Evolutionary conservation across 73 alveolate species (phyloP), one percentile per base, ranked within the genome.

Genomic region (Paramecium tetraurelia): DNA sequence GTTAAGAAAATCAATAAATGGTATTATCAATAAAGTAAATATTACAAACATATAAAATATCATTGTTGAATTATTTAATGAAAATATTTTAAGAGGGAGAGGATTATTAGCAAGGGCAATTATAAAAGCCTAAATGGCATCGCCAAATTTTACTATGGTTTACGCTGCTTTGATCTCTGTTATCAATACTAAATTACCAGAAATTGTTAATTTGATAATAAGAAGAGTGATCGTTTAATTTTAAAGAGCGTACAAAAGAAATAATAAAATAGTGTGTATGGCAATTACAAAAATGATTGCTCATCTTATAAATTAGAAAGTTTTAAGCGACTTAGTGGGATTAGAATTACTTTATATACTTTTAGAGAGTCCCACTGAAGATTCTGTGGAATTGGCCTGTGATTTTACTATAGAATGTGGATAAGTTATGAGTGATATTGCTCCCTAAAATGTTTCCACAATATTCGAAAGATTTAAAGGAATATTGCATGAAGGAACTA

Each of bases 91-190:
- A 31, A 96, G 99, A 76, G 99, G 99, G 14, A 96, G 97, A 72
- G 99, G 99, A 0, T 95, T 99, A 9, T 93, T 99, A 46, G 96
- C 98, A 38, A 98, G 98, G 87, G 96, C 99, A n/a, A 97, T 96
- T 31, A 96, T 96, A 83, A 94, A 98, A 63, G 99, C 99, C 2
- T 96, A 96, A 93, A 93, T 96, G 95, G 99, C 99, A 44, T 96
- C 99, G 7, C 98, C 99, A 44, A 94, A 93, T 85, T 98, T 95
- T 85, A 95, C 99, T 12, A 99, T 98, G 83, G 99, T 99, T 16
- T 98, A 97, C 87, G 99, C 99, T 29, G 99, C 99, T 18, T 95
- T 99, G 71, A 95, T 99, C 5, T 95, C 99, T 40, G 99, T 99
- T 43, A 93, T 99, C 83, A 99, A 99, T 93, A 96, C 99, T 33